Base-by-base conservation (phyloP, 169 alveolate species). In the Neospora caninum region DNA sequence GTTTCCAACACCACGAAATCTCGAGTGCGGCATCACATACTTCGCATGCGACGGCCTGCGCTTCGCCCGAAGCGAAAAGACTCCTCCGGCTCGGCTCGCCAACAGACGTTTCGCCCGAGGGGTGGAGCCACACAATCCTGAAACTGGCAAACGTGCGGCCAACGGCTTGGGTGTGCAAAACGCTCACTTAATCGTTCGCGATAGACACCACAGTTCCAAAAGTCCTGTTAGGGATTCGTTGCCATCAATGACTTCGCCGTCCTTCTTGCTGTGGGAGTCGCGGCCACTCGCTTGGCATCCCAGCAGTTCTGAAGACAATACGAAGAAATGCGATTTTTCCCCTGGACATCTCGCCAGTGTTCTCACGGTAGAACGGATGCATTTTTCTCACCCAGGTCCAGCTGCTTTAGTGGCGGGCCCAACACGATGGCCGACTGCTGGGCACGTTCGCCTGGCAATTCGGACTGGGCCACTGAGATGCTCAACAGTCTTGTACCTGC, bases 1-100 rank as follows among this genome's bases (percentile, higher is more conserved):
- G 31, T 25, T 64, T 64, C 7, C 78, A 27, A 27, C 78, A 64
- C 78, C 78, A 64, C 78, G 34, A 64, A 64, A 64, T 27, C 78
- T 64, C 34, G 78, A 64, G 78, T 20, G 78, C 78, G 78, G 78
- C 78, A 18, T 64, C 20, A 64, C 78, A 20, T 64, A 64, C 2
- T 64, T 10, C 78, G 78, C 78, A 64, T 64, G 78, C 78, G 78
- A 64, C 78, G 78, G 78, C 78, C 78, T 64, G 78, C 78, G 78
- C 78, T 64, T 64, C 78, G 20, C 34, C 78, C 78, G 78, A 64
- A 7, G 78, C 78, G 78, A 64, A 64, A 64, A 64, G 78, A 64
- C 78, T 64, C 78, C 78, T 64, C 36, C 78, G 78, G 78, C 25
- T 64, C 36, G 78, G 78, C 34, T 64, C 36, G 31, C 78, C 78